Evolutionary conservation across 768 basidiomycete genomes (phyloP), one percentile per base, ranked within the genome.

Genomic region (Trametes punicea): DNA sequence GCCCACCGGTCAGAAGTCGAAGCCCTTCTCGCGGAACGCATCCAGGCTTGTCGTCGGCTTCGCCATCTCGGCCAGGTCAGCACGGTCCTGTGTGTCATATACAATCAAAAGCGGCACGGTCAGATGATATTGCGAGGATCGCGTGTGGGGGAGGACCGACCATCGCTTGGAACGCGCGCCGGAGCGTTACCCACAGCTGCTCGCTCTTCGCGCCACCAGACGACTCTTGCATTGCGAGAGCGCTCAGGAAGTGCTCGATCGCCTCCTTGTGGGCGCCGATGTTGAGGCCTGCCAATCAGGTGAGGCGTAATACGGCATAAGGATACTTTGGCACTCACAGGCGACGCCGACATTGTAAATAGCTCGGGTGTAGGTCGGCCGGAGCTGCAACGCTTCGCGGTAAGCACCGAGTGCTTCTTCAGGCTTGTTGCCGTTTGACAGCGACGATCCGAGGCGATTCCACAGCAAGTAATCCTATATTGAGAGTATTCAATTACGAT

Each of bases 301-400:
- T n/a, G n/a, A n/a, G n/a, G n/a, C n/a, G n/a, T n/a, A n/a, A n/a
- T n/a, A n/a, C n/a, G n/a, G n/a, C n/a, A n/a, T n/a, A n/a, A n/a
- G 15, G 49, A 44, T 36, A 36, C 29, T 25, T 18, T 15, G 21
- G 42, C 3, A 82, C 91, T 64, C 66, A 94, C 94, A 99, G 20
- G 95, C 94, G 25, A 99, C 97, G 40, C 95, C 97, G 31, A 99
- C 91, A 65, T 99, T 99, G 68, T 96, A 98, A 21, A 98, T 91
- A 9, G 95, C 97, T 10, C 97, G 85, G 1, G 97, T 98, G 69
- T 97, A 99, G 0, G 93, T 95, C 25, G 97, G 97, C 34, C 93
- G 83, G 44, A 98, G 74, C 65, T 84, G 86, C 23, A 99, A 78
- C 0, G 97, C 97, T 69, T 94, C 85, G 56, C 90, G 80, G 69